Base-by-base conservation (phyloP, 1,284 basidiomycete species). In the Apiotrichum sp. region DNA sequence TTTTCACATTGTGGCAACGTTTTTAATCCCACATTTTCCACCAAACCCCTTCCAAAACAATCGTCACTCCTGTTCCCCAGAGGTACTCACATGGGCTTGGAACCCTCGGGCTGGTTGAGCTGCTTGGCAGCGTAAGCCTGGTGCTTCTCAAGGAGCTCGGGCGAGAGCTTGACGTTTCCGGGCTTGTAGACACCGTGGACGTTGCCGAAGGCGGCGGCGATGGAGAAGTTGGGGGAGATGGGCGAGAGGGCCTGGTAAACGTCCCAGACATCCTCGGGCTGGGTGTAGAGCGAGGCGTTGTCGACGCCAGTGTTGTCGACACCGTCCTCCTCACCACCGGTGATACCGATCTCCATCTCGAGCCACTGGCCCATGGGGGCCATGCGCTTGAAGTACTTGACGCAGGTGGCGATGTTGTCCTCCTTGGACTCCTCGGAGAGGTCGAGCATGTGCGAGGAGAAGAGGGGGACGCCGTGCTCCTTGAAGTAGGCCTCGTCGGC, bases 301-400 rank as follows among this genome's bases (percentile, higher is more conserved):
- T 98, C 96, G 65, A 93, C 93, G 56, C 82, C 84, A 62, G 91
- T 87, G 83, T 96, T 95, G 79, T 96, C 92, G 53, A 98, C 95
- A 76, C 95, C 95, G 73, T 98, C 95, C 79, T 98, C 95, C 78
- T 98, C 95, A 74, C 95, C 95, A 77, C 95, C 96, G 58, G 96
- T 99, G 80, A 99, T 98, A 74, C 96, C 96, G 75, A 99, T 98
- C 80, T 99, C 96, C 96, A 99, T 99, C 84, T 99, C 96, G 78
- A 99, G 91, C 93, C 93, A 99, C 69, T 91, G 80, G 62, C 88
- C 87, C 73, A 98, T 79, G 66, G 87, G 85, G 33, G 90, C 89
- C 92, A 98, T 91, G 75, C 91, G 89, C 78, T 86, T 83, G 78
- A 98, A 95, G 84, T 99, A 99, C 78, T 93, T 85, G 61, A 83